These are phyloP conservation scores for Melastoma malabathricum DNA, from an alignment of 345 rosid species.

Conservation along the genomic window DNA sequence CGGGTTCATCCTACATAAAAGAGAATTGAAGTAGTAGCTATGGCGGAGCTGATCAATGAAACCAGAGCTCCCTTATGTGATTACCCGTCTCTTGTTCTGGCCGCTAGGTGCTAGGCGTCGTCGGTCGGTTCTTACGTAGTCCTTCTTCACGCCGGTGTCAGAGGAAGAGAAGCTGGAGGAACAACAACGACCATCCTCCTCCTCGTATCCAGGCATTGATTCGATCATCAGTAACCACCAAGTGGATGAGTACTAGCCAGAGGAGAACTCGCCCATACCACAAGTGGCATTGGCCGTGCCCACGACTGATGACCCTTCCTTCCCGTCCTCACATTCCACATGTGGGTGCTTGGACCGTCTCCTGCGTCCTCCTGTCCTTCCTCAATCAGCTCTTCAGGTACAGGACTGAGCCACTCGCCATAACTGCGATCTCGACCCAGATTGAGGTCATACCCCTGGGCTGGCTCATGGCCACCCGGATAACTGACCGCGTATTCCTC, in stretches of 20 bases:
- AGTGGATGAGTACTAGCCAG: slow-evolving; percentile 11
- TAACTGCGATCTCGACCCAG: slow-evolving; percentile 94
- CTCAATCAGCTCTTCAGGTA: slow-evolving; percentile 97
- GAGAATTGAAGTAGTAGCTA: background rate
- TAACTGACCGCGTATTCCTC: slow-evolving; percentile 56
- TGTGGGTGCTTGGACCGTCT: slow-evolving; percentile 78
- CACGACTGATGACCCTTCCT: slow-evolving; percentile 72
- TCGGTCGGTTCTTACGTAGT: background rate
- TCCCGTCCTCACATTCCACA: slow-evolving; percentile 81
- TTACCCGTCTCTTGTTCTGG: background rate
- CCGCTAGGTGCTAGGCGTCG: background rate
- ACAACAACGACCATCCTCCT: no score
- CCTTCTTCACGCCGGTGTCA: background rate
- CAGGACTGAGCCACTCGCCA: slow-evolving; percentile 79
- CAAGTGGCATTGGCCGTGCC: slow-evolving; percentile 93
- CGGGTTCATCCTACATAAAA: no score
- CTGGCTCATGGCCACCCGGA: slow-evolving; percentile 70
- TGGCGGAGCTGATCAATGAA: slow-evolving; percentile 27
- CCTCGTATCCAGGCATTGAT: no score
- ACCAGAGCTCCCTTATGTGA: slow-evolving; percentile 37
- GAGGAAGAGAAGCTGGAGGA: slow-evolving; percentile 4
- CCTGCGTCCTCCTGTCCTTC: slow-evolving; percentile 65
- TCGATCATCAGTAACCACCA: no score
- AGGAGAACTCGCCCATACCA: slow-evolving; percentile 67
- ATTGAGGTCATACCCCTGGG: slow-evolving; percentile 93